Percentiles rank a stretch among this genome's conserved stretches.
phyloP scores from a whole-genome alignment of 768 basidiomycete species.

The Calocera viscosa region DNA sequence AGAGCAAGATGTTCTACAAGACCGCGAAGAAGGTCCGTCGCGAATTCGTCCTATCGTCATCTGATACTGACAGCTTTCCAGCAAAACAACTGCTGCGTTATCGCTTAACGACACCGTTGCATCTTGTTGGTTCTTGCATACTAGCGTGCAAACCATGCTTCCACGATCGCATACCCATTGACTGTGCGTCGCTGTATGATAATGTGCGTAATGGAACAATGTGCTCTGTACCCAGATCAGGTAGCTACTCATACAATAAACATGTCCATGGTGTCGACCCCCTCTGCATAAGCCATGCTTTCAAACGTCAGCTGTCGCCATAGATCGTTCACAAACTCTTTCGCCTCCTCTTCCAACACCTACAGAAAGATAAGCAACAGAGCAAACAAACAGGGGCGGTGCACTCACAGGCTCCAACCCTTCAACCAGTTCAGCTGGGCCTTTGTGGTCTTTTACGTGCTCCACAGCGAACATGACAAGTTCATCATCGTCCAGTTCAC shows the following conservation, averaged over 20 bases:
- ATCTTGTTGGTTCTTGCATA: background rate
- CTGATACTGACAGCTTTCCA: constrained; percentile 24
- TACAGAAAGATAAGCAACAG: constrained; percentile 25
- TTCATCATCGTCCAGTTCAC: constrained; percentile 87
- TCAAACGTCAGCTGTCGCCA: constrained; percentile 94
- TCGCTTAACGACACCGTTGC: constrained; percentile 30
- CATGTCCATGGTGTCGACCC: constrained; percentile 74
- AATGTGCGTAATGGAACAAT: constrained; percentile 9
- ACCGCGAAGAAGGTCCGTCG: constrained; percentile 87
- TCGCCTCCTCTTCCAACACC: constrained; percentile 89
- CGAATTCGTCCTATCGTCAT: constrained; percentile 1
- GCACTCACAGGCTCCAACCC: constrained; percentile 76
- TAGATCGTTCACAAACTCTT: constrained; percentile 58
- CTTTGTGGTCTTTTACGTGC: constrained; percentile 82
- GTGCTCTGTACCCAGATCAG: background rate
- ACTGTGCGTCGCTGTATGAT: background rate
- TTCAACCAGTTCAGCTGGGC: constrained; percentile 72
- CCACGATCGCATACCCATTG: background rate
- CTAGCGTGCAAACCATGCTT: background rate
- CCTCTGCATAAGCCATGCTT: constrained; percentile 85
- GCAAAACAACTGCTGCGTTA: constrained; percentile 92
- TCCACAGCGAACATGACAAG: constrained; percentile 88
- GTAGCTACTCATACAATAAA: constrained; percentile 34
- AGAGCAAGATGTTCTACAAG: constrained; percentile 99
- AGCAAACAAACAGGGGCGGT: background rate